Evolutionary conservation across 2,329 filamentous ascomycete species (phyloP).

Genomic region (Ceratocystis papillata): DNA sequence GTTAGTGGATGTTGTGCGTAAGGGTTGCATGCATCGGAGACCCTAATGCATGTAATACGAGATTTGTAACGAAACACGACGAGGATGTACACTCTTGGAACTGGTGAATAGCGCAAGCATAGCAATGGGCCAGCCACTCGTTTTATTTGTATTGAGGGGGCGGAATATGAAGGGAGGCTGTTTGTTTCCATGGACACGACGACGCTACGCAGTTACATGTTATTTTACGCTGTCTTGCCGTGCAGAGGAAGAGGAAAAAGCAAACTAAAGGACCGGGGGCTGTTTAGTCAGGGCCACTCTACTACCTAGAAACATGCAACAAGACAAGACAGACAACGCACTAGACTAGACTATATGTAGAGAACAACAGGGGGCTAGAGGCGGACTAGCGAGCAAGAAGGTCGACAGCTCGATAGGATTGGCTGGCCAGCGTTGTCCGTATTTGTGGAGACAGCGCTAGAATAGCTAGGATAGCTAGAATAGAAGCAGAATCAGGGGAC

Average conservation of each 20-base stretch:
- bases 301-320: not conserved
- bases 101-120: not conserved
- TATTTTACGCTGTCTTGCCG: not conserved
- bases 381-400: not conserved
- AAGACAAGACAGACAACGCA: not conserved
- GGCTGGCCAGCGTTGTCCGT: not conserved
- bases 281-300: not conserved
- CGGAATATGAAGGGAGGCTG: not conserved
- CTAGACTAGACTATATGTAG: not conserved
- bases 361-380: conserved; percentile 6
- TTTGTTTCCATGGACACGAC: not conserved
- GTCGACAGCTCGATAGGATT: not conserved
- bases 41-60: conserved; percentile 11
- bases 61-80: not conserved
- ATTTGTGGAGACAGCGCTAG: no score
- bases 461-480: no score
- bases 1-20: not conserved
- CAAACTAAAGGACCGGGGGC: no score
- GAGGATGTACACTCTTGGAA: not conserved
- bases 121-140: not conserved
- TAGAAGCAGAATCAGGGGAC: not conserved
- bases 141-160: not conserved
- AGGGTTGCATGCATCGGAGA: not conserved
- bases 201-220: not conserved
- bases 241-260: no score